Evolutionary conservation across 305 asterid species (phyloP), one percentile per base, ranked within the genome.

Genomic region (Fraxinus ornus): DNA sequence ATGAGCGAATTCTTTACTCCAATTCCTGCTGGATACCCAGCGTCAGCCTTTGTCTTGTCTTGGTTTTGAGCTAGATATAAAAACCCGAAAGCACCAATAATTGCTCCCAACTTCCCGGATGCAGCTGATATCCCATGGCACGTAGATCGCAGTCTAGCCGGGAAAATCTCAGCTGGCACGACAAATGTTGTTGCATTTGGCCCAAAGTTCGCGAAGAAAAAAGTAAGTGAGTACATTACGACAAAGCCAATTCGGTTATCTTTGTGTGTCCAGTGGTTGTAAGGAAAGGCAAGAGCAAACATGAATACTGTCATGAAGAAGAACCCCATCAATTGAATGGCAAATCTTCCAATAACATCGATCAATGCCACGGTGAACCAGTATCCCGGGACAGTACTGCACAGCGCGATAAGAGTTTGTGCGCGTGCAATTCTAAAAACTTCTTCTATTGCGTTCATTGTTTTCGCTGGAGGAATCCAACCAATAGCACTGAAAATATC

Each of bases 151-250:
- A 89, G 76, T 49, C 92, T 80, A 24, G 92, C 91, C 0, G 91
- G 92, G 74, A 89, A 89, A 5, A 89, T 89, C 91, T 89, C 92
- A 3, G 91, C 92, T 2, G 92, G 91, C 4, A 89, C 92, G 2
- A 88, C 89, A n/a, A 89, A 89, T 15, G 92, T 89, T 0, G 92
- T 89, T 3, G 89, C 87, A 17, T 89, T 89, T 0, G 91, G 92
- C 55, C 92, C 92, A 64, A 89, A 89, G 72, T 89, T 89, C 3
- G 90, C 87, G 4, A 89, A 89, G 85, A 89, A 88, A 84, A 89
- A 89, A 0, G 92, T 89, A 0, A 89, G 76, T 0, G 92, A 86
- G 52, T 89, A 89, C 26, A 89, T 76, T 0, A 80, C 86, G 64
- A 89, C 88, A 62, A 89, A 89, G 30, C 91, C 91, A 7, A 89